Conservation (phyloP, 768 basidiomycete genomes). For the Collybiopsis confluens region DNA sequence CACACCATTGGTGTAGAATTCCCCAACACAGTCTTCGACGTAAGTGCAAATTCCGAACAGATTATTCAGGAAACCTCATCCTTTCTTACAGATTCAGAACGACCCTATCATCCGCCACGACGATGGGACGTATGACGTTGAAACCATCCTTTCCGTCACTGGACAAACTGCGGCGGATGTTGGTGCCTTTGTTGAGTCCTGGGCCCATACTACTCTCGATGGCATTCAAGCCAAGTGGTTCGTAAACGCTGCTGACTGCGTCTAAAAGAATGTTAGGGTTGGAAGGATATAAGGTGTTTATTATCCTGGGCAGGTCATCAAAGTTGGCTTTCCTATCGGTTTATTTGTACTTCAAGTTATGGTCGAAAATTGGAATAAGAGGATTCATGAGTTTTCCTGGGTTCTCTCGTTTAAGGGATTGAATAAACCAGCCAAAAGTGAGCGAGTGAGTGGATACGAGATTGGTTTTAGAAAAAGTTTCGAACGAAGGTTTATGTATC, state of each 20-base stretch:
- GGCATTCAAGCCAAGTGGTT: slow-evolving; percentile 6
- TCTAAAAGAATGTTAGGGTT: no score
- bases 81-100: not conserved
- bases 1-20: slow-evolving; percentile 6
- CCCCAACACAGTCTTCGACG: not conserved
- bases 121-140: slow-evolving; percentile 7
- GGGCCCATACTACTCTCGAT: slow-evolving; percentile 1
- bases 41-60: not conserved
- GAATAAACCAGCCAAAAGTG: no score
- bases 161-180: slow-evolving; percentile 1
- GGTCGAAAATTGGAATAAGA: no score
- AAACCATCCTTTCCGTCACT: not conserved
- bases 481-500: no score
- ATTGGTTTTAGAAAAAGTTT: no score
- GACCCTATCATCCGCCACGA: slow-evolving; percentile 7
- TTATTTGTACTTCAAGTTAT: no score
- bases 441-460: no score
- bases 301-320: no score
- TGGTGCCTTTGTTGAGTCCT: slow-evolving; percentile 7
- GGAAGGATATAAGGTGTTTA: no score
- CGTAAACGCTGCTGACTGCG: slow-evolving; percentile 7
- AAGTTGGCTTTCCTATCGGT: no score
- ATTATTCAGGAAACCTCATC: not conserved
- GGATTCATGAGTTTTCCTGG: no score
- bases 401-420: no score